Base-by-base conservation (phyloP, 2,329 filamentous ascomycete genomes). In the Salinomyces thailandicus region DNA sequence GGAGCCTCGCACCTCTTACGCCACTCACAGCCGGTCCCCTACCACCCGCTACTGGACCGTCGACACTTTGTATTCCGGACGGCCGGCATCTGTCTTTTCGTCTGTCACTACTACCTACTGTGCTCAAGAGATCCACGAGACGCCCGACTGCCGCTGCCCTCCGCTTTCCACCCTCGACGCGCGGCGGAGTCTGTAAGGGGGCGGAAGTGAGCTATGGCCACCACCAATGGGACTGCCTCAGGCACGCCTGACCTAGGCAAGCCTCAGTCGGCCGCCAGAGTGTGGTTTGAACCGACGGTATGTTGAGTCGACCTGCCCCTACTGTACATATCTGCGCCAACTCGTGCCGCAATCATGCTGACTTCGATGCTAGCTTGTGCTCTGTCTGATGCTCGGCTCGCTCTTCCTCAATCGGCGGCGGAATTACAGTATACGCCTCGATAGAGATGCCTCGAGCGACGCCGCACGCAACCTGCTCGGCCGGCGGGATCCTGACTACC, bases 351-450 rank as follows among this genome's bases (percentile, higher is more conserved):
- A 26, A 26, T 26, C 27, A 18, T 31, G n/a, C 18, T 39, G 26
- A 40, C 31, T 17, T 26, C 13, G 14, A 12, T 22, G 18, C n/a
- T 22, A 63, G 61, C 58, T 63, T 37, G 59, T 64, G 15, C 47
- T 63, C 27, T 51, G 48, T 36, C 59, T 64, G 33, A 62, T 64
- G 55, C 31, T 61, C 33, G 50, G 49, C 19, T 62, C 62, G 3
- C 48, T 64, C 38, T 48, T 57, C 18, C 41, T 62, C 35, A 64
- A 61, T 35, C 56, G 62, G 8, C 51, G 55, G 37, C 51, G 51
- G 43, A 51, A 53, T 33, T 62, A 51, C 45, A 57, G 51, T 34
- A 43, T 48, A 28, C 14, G 24, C 2, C 24, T 19, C 9, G 17
- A 30, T 16, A 30, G 32, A 9, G 15, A 24, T n/a, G 9, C 19